A percentile compares a stretch with the other conserved stretches of the same genome.
These are phyloP conservation scores for Scutellaria galericulata DNA, from an alignment of 257 asterid species.

Conservation along the genomic window DNA sequence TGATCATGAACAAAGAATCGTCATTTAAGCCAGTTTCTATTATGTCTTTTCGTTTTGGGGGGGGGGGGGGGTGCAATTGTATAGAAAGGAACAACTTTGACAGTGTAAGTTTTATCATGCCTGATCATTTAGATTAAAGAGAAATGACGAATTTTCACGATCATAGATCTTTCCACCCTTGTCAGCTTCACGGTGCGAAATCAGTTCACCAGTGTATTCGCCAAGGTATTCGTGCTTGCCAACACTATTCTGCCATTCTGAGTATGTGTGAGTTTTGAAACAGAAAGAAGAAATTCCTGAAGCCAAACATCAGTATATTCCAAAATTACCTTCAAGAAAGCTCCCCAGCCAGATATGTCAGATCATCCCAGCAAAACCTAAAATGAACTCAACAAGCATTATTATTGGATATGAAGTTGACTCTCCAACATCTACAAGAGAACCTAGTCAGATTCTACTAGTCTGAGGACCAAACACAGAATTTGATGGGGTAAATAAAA, in stretches of 20 bases:
- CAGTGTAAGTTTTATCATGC: constrained; percentile 41
- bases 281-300: neutral
- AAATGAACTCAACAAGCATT: constrained; percentile 27
- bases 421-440: constrained; percentile 12
- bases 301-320: constrained; percentile 21
- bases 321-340: constrained; percentile 86
- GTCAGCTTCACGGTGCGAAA: constrained; percentile 98
- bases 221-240: constrained; percentile 94
- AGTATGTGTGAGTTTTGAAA: constrained; percentile 34
- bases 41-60: neutral
- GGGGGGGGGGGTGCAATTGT: neutral
- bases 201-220: constrained; percentile 94
- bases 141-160: constrained; percentile 92
- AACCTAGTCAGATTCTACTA: constrained; percentile 20
- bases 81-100: neutral
- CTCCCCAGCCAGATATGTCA: constrained; percentile 99
- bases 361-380: constrained; percentile 95
- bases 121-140: constrained; percentile 90
- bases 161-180: constrained; percentile 99
- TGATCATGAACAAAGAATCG: constrained; percentile 41
- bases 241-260: constrained; percentile 74
- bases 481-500: constrained; percentile 4
- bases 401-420: constrained; percentile 12
- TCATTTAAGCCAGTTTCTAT: constrained; percentile 16
- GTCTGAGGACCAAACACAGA: constrained; percentile 21